phyloP scores from a whole-genome alignment of 1,284 basidiomycete genomes.

The Blastosporella zonata region DNA sequence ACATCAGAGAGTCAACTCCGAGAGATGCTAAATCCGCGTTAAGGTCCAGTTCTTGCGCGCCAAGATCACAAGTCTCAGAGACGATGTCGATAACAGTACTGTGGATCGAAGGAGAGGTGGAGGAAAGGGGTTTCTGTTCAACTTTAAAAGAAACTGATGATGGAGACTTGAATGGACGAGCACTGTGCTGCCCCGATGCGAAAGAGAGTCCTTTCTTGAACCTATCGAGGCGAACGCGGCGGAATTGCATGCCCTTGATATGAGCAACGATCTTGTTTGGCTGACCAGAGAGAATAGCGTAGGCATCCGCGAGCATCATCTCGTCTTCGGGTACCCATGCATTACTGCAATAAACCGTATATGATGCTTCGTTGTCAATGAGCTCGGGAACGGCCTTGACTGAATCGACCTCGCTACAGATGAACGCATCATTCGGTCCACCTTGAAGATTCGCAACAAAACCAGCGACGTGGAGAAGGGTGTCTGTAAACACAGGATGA shows the following conservation, averaged over 20 bases:
- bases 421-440: constrained; percentile 50
- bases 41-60: constrained; percentile 26
- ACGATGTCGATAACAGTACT: constrained; percentile 32
- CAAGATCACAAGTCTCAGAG: constrained; percentile 42
- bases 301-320: constrained; percentile 46
- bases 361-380: constrained; percentile 40
- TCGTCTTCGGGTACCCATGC: constrained; percentile 40
- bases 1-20: constrained; percentile 57
- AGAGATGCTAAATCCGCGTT: constrained; percentile 40
- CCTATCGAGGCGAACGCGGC: constrained; percentile 45
- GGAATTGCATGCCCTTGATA: constrained; percentile 55
- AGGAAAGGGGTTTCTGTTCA: neutral
- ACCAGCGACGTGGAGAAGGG: constrained; percentile 64
- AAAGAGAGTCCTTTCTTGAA: constrained; percentile 44
- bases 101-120: neutral
- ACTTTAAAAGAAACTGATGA: constrained; percentile 1
- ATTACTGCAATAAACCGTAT: constrained; percentile 51
- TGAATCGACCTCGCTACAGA: constrained; percentile 55
- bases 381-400: constrained; percentile 43
- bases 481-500: constrained; percentile 63
- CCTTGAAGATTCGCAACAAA: constrained; percentile 63
- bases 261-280: constrained; percentile 46
- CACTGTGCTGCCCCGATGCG: constrained; percentile 24
- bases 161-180: neutral
- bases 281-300: constrained; percentile 39